Evolutionary conservation across 164 flowering plant species (phyloP), one percentile per base, ranked within the genome.

Genomic region (Berberis thunbergii): DNA sequence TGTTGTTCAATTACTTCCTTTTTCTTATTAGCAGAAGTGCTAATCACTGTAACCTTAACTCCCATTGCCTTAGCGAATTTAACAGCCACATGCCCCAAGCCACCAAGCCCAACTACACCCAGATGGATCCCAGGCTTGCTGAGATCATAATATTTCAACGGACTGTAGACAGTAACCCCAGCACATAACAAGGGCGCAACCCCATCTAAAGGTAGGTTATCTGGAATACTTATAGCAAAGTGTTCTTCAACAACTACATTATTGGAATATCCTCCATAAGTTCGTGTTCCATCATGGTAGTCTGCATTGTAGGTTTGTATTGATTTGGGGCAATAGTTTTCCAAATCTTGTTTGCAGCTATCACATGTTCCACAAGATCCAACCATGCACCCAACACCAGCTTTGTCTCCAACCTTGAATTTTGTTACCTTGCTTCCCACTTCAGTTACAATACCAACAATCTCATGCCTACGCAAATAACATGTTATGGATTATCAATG

Each of bases 31-130:
- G 11, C 2, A 2, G 45, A 41, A 5, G 60, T 58, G 42, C 60
- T 58, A 7, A 58, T 38, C 5, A 58, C 60, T 26, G 60, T 58
- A 1, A 58, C 61, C 5, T 59, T 8, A 4, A 59, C 13, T 43
- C 48, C 61, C 42, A 59, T 42, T n/a, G 61, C 61, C 61, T 59
- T 59, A 3, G 46, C 61, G 2, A 59, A 59, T 48, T n/a, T n/a
- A n/a, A n/a, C n/a, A n/a, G n/a, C n/a, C n/a, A n/a, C n/a, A n/a
- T n/a, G n/a, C n/a, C n/a, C n/a, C n/a, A n/a, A n/a, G n/a, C n/a
- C n/a, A n/a, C n/a, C n/a, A n/a, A n/a, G n/a, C n/a, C n/a, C n/a
- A 43, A 59, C 26, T 38, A 59, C 26, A 11, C 48, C 61, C 12
- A 42, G n/a, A 43, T 42, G 9, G 11, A 42, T 43, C 9, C 61